Evolutionary conservation across 2,329 filamentous ascomycete genomes (phyloP), one percentile per base, ranked within the genome.

Genomic region (Penicillium decumbens): DNA sequence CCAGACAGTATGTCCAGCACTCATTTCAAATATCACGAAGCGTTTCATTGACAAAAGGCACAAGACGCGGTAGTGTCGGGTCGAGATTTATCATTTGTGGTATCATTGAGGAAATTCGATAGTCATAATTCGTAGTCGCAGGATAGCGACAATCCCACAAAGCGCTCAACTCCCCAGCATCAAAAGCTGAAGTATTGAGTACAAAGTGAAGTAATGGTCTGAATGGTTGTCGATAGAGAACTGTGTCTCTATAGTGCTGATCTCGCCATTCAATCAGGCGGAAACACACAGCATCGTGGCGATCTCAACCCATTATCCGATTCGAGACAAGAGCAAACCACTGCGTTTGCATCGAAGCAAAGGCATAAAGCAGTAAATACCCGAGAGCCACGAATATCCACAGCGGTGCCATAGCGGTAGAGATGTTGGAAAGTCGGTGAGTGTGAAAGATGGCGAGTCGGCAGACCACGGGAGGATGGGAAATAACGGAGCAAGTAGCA

Each of bases 331-430:
- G 3, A 33, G 35, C 41, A 37, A 27, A 32, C 57, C 45, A 12
- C n/a, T 57, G 56, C 33, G 43, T 45, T 51, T 65, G 57, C 40
- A 61, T 43, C 8, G 55, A 50, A 18, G 66, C 66, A 46, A 69
- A 68, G 20, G 65, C 66, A 47, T 68, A 69, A 15, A 69, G 57
- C 13, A 69, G 60, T 43, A 69, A 49, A 49, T 69, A 69, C 15
- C 65, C 64, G 35, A 68, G 56, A 25, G 61, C 65, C n/a, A 69
- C 63, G 47, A 69, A 64, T 33, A 69, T 51, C 64, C 65, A 68
- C 37, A 69, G 45, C 6, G 53, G 46, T 15, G 51, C 65, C 65
- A 68, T 68, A 7, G 13, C 18, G 10, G 10, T 18, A 23, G 33
- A 23, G 38, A 40, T 6, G 38, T 40, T 2, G 12, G 23, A 41